Conservation (phyloP, 2,329 filamentous ascomycete species). For the Stagonosporopsis chrysanthemi region DNA sequence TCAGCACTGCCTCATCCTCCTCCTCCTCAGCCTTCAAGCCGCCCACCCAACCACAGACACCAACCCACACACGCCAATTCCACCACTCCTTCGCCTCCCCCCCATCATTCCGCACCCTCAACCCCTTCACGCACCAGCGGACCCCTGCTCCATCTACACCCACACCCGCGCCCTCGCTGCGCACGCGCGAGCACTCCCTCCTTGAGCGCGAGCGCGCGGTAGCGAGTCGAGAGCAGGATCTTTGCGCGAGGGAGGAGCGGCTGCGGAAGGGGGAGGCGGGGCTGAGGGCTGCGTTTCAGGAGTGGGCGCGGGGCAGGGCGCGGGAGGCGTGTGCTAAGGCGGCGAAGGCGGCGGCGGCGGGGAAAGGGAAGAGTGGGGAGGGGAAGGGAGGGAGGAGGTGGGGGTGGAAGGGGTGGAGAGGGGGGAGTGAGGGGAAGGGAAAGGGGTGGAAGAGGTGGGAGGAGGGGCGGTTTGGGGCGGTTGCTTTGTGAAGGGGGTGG, state of each 20-base stretch:
- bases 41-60: neutral
- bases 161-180: neutral
- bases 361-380: no score
- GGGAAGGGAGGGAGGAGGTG: neutral
- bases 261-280: neutral
- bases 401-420: neutral
- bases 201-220: neutral
- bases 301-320: neutral
- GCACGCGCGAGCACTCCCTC: neutral
- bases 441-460: slow-evolving; percentile 7
- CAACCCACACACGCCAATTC: neutral
- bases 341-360: neutral
- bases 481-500: neutral
- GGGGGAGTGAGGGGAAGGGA: slow-evolving; percentile 1
- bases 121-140: neutral
- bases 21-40: neutral
- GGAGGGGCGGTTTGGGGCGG: slow-evolving; percentile 2
- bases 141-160: neutral
- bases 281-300: neutral
- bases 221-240: neutral
- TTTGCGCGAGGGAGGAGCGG: neutral
- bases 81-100: neutral
- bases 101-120: neutral
- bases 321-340: neutral
- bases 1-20: slow-evolving; percentile 5